Base-by-base conservation (phyloP, 192 early-diverging fungal species). In the Backusella morwellensis region DNA sequence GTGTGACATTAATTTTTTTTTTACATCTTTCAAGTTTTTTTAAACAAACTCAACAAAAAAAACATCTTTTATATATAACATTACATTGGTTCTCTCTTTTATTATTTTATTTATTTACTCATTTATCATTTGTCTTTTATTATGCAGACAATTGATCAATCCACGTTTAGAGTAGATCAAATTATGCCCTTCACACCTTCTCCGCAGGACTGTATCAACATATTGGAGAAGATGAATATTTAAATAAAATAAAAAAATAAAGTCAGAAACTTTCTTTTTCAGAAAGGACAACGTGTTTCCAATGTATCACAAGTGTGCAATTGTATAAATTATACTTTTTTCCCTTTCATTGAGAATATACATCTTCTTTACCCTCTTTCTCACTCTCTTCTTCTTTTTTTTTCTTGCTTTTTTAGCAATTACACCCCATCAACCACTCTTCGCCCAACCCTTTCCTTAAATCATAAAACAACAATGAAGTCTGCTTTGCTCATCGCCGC, bases 401-500 rank as follows among this genome's bases (percentile, higher is more conserved):
- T 68, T 35, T 2, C 21, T 52, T 50, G 42, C 42, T 67, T 42
- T 69, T 69, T 76, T 36, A 66, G 38, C 38, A 63, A 52, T 21
- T 50, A 8, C 23, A 15, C 66, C 36, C 9, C 15, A 17, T 70
- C 21, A 32, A 38, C 52, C 41, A 26, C 11, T 29, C 34, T 56
- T 70, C 23, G 8, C 23, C 73, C 68, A 67, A 26, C 54, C 75
- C 70, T 35, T 50, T 72, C 72, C 72, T 74, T 78, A 29, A 59
- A 59, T 59, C 21, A 44, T 38, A 35, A 40, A 70, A 77, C 17
- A 34, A 81, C 12, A 50, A 82, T 82, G 80, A 82, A 82, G 69
- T 78, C 66, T 59, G 36, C 70, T 47, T 21, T 76, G 19, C 35
- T 75, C 50, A 66, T 73, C 36, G 38, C 68, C 32, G 73, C 77